These are phyloP conservation scores for Talaromyces sp. DNA, from an alignment of 2,329 filamentous ascomycete species.

Conservation along the genomic window DNA sequence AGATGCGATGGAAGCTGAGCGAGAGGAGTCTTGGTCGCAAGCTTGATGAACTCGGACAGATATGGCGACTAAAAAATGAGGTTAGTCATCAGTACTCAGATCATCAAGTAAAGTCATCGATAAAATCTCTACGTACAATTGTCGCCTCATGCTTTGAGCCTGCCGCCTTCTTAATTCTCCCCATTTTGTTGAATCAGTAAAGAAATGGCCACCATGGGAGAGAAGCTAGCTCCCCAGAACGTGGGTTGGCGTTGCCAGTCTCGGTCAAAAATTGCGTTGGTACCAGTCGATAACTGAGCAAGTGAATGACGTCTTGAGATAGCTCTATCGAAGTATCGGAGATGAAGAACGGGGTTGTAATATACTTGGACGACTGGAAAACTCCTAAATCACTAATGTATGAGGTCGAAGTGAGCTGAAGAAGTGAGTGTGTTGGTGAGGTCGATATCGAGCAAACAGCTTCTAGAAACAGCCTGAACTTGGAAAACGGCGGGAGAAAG, in stretches of 20 bases:
- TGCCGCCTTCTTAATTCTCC: constrained; percentile 55
- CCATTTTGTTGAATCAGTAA: constrained; percentile 42
- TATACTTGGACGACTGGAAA: not conserved
- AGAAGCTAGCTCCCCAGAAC: constrained; percentile 28
- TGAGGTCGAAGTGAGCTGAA: not conserved
- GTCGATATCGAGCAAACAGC: constrained; percentile 6
- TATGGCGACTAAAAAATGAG: constrained; percentile 69
- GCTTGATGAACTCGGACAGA: constrained; percentile 75
- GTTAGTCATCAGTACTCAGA: constrained; percentile 34
- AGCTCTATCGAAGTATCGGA: constrained; percentile 7
- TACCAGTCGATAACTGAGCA: constrained; percentile 3
- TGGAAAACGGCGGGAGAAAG: constrained; percentile 22
- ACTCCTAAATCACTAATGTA: not conserved
- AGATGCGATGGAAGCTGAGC: constrained; percentile 76
- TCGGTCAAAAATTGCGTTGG: constrained; percentile 1
- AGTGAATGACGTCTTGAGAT: constrained; percentile 18
- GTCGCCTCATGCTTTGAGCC: constrained; percentile 54
- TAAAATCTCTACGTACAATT: constrained; percentile 41
- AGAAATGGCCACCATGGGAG: constrained; percentile 44
- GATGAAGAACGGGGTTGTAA: not conserved
- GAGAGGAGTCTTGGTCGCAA: constrained; percentile 62
- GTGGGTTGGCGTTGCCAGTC: constrained; percentile 21
- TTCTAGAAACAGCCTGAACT: constrained; percentile 14
- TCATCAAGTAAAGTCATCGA: constrained; percentile 33
- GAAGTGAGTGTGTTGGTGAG: constrained; percentile 1